A percentile compares a stretch with the other conserved stretches of the same genome.
These are phyloP conservation scores for Tulasnella sp. DNA, from an alignment of 768 basidiomycete genomes.

Conservation along the genomic window DNA sequence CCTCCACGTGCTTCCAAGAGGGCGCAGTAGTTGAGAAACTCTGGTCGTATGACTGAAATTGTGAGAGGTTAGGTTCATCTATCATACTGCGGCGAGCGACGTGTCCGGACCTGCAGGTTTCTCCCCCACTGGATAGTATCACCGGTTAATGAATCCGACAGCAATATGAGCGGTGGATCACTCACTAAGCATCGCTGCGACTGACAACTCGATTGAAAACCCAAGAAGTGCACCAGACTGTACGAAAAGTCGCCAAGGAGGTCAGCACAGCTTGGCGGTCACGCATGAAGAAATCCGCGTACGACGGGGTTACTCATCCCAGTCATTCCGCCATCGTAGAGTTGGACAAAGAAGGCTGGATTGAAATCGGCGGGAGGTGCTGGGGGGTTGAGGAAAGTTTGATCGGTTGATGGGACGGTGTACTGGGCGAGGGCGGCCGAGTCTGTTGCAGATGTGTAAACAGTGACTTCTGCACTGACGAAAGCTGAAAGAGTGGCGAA, in stretches of 20 bases:
- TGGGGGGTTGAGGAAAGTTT: not conserved
- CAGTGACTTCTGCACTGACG: not conserved
- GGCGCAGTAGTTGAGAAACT: slow-evolving; percentile 48
- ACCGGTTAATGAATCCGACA: not conserved
- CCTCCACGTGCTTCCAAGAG: slow-evolving; percentile 43
- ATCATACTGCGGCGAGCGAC: no score
- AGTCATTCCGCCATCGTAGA: not conserved
- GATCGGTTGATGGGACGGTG: not conserved
- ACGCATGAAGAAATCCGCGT: not conserved
- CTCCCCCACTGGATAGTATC: not conserved
- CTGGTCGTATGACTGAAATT: slow-evolving; percentile 34
- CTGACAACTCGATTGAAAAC: not conserved
- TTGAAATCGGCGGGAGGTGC: not conserved
- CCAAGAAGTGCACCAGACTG: not conserved
- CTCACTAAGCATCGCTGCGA: not conserved
- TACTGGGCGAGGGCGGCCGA: not conserved
- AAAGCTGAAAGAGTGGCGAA: not conserved
- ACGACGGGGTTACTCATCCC: slow-evolving; percentile 15
- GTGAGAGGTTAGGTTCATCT: not conserved
- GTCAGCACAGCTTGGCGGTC: no score
- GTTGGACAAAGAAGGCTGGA: not conserved
- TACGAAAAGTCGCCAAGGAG: not conserved
- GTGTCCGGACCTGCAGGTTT: not conserved
- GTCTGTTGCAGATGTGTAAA: slow-evolving; percentile 1
- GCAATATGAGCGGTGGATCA: not conserved